Evolutionary conservation across 495 filamentous ascomycete genomes (phyloP).

Genomic region (Recurvomyces mirabilis): DNA sequence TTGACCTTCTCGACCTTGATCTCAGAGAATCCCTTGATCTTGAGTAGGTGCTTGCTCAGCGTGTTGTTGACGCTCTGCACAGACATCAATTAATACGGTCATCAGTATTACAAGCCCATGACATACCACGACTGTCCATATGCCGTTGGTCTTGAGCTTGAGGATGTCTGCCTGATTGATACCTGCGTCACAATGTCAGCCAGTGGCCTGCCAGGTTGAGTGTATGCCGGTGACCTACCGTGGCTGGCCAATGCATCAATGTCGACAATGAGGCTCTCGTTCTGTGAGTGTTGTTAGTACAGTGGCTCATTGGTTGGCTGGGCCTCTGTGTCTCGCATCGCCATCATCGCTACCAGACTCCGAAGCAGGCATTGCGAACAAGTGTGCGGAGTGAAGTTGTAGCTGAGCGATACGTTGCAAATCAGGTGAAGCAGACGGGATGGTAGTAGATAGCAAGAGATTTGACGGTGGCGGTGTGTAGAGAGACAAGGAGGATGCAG

Average conservation of each 20-base stretch:
- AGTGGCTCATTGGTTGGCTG: not conserved
- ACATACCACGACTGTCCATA: too few relatives aligned
- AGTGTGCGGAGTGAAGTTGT: too few relatives aligned
- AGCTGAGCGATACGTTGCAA: too few relatives aligned
- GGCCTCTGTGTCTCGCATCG: conserved; percentile 33
- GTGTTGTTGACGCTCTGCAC: conserved; percentile 56
- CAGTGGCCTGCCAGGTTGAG: too few relatives aligned
- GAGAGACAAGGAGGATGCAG: not conserved
- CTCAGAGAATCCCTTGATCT: conserved; percentile 73
- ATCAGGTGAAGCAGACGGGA: too few relatives aligned
- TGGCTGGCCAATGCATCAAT: conserved; percentile 66
- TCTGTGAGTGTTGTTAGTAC: conserved; percentile 5
- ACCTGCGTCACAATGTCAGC: conserved; percentile 35
- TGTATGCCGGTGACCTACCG: too few relatives aligned
- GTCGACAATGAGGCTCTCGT: conserved; percentile 51
- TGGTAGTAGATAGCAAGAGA: too few relatives aligned
- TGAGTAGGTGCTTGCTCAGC: conserved; percentile 53
- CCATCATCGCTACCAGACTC: conserved; percentile 44
- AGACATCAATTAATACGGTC: too few relatives aligned
- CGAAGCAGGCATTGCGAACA: conserved; percentile 40
- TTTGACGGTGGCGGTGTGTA: not conserved
- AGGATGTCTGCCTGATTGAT: conserved; percentile 64
- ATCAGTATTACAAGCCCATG: too few relatives aligned
- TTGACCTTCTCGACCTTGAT: conserved; percentile 75
- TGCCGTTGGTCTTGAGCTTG: conserved; percentile 61